A percentile compares a stretch with the other conserved stretches of the same genome.
Evolutionary conservation across 140 eudicot species (phyloP).

Genomic region (Ambrosia hybrid): DNA sequence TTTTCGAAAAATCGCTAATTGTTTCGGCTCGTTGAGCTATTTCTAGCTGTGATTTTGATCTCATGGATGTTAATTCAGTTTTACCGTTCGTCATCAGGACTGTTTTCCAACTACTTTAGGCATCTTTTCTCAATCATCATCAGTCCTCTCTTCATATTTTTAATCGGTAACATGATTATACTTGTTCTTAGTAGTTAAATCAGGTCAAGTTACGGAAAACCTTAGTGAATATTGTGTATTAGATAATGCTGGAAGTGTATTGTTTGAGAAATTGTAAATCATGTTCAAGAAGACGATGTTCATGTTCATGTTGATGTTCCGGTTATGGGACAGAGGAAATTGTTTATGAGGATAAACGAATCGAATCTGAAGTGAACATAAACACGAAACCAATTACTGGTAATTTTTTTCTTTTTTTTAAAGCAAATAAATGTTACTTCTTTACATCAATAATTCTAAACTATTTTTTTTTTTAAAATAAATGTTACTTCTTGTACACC

Average conservation of each 20-base stretch:
- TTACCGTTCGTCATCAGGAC: conserved; percentile 60
- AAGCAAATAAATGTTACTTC: no score
- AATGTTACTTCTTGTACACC: no score
- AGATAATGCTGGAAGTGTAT: conserved; percentile 31
- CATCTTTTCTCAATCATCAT: conserved; percentile 37
- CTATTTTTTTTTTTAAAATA: no score
- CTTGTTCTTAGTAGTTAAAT: conserved; percentile 58
- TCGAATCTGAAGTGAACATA: conserved; percentile 27
- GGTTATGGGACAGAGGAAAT: conserved; percentile 38
- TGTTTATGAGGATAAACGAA: conserved; percentile 60
- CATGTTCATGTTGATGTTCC: conserved; percentile 15
- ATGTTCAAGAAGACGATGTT: conserved; percentile 18
- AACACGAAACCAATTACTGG: conserved; percentile 14
- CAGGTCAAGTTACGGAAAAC: conserved; percentile 46
- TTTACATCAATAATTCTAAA: no score
- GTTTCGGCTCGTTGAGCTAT: conserved; percentile 58
- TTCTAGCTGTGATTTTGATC: conserved; percentile 34
- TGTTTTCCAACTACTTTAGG: conserved; percentile 50
- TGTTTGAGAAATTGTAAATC: conserved; percentile 39
- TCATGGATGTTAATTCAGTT: conserved; percentile 64
- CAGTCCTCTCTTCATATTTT: conserved; percentile 68
- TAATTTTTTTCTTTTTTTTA: no score
- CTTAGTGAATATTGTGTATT: neutral
- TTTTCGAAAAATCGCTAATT: conserved; percentile 43
- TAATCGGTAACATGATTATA: conserved; percentile 67